phyloP scores from a whole-genome alignment of 306 rosid genomes.

The Glycine latifolia region DNA sequence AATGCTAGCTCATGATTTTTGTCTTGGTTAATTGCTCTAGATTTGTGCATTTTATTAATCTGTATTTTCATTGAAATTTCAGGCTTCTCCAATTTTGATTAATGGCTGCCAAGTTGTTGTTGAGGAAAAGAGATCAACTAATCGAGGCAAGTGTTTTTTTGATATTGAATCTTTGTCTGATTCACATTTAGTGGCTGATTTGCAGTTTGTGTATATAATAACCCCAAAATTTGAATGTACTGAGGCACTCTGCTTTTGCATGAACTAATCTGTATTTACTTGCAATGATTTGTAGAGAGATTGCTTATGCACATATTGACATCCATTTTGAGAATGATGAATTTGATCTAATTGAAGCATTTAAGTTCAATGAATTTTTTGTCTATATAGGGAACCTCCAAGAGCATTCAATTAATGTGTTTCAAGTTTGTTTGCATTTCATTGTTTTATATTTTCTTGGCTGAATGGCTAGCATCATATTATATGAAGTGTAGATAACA shows the following conservation, averaged over 20 bases:
- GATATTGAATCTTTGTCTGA: neutral
- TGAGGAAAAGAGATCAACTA: slow-evolving; percentile 85
- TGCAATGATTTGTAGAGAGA: too few relatives aligned
- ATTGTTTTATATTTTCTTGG: too few relatives aligned
- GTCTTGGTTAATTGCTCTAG: neutral
- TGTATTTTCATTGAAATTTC: slow-evolving; percentile 31
- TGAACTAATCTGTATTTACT: neutral
- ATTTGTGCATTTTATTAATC: neutral
- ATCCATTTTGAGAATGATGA: neutral
- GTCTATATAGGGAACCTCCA: neutral
- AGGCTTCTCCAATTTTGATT: slow-evolving; percentile 80
- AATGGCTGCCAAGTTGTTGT: slow-evolving; percentile 63
- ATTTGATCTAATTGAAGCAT: neutral
- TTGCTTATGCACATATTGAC: neutral
- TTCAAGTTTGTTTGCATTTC: neutral
- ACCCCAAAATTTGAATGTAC: neutral
- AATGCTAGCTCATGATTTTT: neutral
- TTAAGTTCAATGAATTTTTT: neutral
- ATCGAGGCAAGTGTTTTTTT: slow-evolving; percentile 68
- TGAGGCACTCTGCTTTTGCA: neutral
- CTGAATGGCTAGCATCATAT: too few relatives aligned
- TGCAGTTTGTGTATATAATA: slow-evolving; percentile 12
- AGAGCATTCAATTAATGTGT: slow-evolving; percentile 6
- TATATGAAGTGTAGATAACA: too few relatives aligned
- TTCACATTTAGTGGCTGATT: neutral